Conservation (phyloP, 2,329 filamentous ascomycete species). For the Aplosporella prunicola region DNA sequence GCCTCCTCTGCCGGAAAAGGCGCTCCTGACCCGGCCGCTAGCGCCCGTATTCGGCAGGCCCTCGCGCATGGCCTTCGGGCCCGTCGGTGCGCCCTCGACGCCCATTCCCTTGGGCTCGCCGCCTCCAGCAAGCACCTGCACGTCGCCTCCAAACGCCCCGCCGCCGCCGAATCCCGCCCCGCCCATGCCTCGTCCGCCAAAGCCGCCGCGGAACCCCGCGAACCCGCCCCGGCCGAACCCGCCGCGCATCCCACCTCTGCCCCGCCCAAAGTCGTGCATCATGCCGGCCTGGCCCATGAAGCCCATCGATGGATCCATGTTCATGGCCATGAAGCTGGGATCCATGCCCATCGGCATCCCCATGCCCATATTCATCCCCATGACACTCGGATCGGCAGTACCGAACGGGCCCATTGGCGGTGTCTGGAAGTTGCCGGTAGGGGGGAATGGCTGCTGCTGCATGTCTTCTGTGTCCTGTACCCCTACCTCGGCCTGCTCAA, state of each 20-base stretch:
- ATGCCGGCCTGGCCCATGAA: constrained; percentile 15
- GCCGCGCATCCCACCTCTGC: constrained; percentile 44
- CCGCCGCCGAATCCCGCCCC: constrained; percentile 14
- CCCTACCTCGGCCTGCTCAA: background rate
- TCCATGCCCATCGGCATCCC: constrained; percentile 9
- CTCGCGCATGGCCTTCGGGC: constrained; percentile 89
- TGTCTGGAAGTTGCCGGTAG: background rate
- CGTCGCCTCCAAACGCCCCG: constrained; percentile 21
- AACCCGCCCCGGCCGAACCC: constrained; percentile 31
- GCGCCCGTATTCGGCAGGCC: constrained; percentile 75
- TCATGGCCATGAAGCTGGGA: constrained; percentile 22
- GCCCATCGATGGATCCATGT: constrained; percentile 13
- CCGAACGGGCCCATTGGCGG: constrained; percentile 6
- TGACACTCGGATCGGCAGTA: background rate
- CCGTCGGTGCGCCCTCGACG: constrained; percentile 68
- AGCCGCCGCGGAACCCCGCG: constrained; percentile 39
- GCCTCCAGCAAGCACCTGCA: constrained; percentile 25
- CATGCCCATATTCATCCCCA: constrained; percentile 9
- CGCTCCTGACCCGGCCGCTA: constrained; percentile 43
- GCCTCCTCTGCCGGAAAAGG: too few species aligned
- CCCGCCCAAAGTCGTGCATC: constrained; percentile 46
- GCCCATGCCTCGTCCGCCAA: constrained; percentile 30
- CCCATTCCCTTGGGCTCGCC: constrained; percentile 45
- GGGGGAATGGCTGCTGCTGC: constrained; percentile 3
- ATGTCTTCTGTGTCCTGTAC: background rate